A percentile compares a stretch with the other conserved stretches of the same genome.
Conservation (phyloP, 1,284 basidiomycete genomes). For the Puccinia sorghi region DNA sequence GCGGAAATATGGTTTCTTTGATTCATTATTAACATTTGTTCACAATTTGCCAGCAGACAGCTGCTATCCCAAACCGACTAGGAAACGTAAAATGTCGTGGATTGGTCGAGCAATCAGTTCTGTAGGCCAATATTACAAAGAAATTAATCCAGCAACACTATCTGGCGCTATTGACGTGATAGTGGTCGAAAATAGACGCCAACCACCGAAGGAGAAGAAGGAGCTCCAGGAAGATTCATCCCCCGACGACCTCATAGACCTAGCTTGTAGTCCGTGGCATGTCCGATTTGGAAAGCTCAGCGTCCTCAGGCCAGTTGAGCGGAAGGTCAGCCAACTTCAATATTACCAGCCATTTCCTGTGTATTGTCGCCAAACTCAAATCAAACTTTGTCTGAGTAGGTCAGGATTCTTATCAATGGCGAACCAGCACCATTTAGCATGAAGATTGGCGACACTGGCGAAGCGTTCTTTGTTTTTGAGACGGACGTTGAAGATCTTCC, state of each 20-base stretch:
- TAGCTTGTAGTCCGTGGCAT: constrained; percentile 94
- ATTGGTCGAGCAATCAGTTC: constrained; percentile 53
- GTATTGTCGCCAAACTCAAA: neutral
- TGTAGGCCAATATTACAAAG: constrained; percentile 53
- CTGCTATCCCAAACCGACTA: neutral
- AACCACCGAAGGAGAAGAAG: constrained; percentile 61
- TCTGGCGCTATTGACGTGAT: constrained; percentile 97
- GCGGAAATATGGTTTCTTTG: neutral
- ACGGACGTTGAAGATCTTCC: constrained; percentile 86
- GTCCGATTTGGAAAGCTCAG: constrained; percentile 98
- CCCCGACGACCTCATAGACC: constrained; percentile 60
- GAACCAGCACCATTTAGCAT: constrained; percentile 81
- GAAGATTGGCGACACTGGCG: constrained; percentile 98
- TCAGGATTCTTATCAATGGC: constrained; percentile 65
- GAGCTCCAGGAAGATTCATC: constrained; percentile 49
- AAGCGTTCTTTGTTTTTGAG: constrained; percentile 98
- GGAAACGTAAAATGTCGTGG: constrained; percentile 51
- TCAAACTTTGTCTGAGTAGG: constrained; percentile 7
- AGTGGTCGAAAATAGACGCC: constrained; percentile 64
- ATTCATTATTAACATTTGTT: neutral
- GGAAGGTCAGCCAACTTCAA: constrained; percentile 67
- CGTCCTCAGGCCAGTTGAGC: constrained; percentile 88
- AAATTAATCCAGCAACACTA: constrained; percentile 85
- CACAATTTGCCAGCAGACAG: neutral
- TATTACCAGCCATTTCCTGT: neutral